These are phyloP conservation scores for Trichoderma simmonsii DNA, from an alignment of 2,329 filamentous ascomycete species.

Conservation along the genomic window DNA sequence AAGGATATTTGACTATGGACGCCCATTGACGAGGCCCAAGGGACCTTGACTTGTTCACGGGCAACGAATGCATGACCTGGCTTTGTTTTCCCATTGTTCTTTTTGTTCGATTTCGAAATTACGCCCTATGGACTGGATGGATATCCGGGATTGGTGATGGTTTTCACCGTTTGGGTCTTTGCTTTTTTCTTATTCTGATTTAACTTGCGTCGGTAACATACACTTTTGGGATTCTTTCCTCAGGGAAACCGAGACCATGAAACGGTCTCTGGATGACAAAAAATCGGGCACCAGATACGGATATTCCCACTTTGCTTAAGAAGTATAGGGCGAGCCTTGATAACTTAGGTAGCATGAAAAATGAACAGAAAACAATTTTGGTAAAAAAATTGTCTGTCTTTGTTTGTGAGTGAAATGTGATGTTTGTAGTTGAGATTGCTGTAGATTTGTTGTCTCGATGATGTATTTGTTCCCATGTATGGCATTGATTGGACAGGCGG, in stretches of 20 bases:
- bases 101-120: neutral
- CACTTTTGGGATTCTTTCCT: conserved; percentile 15
- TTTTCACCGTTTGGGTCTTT: neutral
- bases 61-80: conserved; percentile 12
- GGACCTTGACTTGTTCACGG: conserved; percentile 1
- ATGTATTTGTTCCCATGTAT: neutral
- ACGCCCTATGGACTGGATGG: conserved; percentile 9
- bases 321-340: conserved; percentile 13
- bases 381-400: neutral
- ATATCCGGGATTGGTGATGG: neutral
- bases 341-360: conserved; percentile 4
- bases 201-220: neutral
- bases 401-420: neutral
- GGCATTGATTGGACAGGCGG: neutral
- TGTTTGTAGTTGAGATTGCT: neutral
- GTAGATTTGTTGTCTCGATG: neutral
- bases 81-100: neutral
- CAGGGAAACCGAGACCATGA: neutral
- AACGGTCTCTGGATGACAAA: neutral
- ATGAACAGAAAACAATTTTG: conserved; percentile 12
- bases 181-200: neutral
- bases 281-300: neutral
- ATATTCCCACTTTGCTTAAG: conserved; percentile 1
- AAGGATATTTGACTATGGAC: neutral
- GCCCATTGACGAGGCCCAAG: neutral